Conservation (phyloP, 2,329 filamentous ascomycete species). For the Aspergillus fijiensis region DNA sequence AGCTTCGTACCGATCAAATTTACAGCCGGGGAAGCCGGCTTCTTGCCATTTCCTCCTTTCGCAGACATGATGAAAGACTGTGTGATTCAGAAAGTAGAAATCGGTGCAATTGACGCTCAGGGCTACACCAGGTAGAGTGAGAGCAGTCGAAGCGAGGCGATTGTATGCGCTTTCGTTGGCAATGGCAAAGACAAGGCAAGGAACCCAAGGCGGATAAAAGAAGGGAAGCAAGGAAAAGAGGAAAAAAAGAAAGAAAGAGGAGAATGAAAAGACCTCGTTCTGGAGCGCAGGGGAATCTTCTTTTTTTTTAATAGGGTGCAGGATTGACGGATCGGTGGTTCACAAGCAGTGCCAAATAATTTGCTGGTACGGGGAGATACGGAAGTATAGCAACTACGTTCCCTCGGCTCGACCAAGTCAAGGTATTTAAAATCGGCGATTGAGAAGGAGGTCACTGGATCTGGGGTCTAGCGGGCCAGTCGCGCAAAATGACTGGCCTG, state of each 20-base stretch:
- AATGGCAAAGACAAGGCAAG: not conserved
- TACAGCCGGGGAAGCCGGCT: constrained; percentile 79
- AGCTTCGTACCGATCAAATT: constrained; percentile 77
- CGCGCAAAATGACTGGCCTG: no score
- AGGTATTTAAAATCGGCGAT: constrained; percentile 16
- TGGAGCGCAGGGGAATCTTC: not conserved
- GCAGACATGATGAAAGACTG: constrained; percentile 54
- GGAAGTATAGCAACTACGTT: constrained; percentile 32
- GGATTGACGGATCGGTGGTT: constrained; percentile 27
- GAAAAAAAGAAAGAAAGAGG: constrained; percentile 4
- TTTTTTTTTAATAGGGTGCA: constrained; percentile 15
- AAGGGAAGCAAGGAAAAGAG: constrained; percentile 7
- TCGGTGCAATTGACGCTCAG: constrained; percentile 7
- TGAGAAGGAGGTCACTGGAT: constrained; percentile 7
- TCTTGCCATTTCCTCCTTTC: constrained; percentile 64
- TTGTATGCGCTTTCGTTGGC: not conserved
- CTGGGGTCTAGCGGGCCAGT: constrained; percentile 3
- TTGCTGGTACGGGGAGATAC: constrained; percentile 29
- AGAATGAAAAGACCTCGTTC: constrained; percentile 12
- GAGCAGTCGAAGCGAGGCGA: not conserved
- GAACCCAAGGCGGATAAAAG: not conserved
- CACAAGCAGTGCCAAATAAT: constrained; percentile 19
- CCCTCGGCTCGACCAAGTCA: constrained; percentile 21
- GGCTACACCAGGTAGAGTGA: constrained; percentile 2
- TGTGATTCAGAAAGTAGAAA: not conserved